phyloP scores from a whole-genome alignment of 2,329 filamentous ascomycete genomes.

The Bipolaris victoriae region DNA sequence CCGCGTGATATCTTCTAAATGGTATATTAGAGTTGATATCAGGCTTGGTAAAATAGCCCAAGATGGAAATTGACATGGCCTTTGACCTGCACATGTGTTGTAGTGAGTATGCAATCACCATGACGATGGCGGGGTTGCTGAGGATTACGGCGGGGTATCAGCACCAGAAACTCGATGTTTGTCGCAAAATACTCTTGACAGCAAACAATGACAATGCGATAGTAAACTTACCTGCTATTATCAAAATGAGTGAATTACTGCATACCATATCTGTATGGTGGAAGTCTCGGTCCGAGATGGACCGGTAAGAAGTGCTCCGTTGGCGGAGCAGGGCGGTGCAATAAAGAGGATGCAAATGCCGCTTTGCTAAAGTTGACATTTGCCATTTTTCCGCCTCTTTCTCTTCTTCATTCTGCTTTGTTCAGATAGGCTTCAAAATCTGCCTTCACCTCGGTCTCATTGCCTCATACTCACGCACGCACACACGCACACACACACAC shows the following conservation, averaged over 20 bases:
- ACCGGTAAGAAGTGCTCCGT: constrained; percentile 22
- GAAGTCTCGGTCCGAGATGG: constrained; percentile 30
- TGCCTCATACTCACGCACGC: background rate
- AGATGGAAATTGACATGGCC: background rate
- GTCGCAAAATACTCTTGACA: constrained; percentile 16
- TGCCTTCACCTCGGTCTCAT: background rate
- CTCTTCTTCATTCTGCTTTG: constrained; percentile 1
- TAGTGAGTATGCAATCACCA: background rate
- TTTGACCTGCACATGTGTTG: background rate
- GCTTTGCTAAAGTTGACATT: constrained; percentile 14
- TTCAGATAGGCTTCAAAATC: background rate
- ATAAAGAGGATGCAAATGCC: constrained; percentile 29
- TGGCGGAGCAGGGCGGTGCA: constrained; percentile 17
- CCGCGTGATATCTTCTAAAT: background rate
- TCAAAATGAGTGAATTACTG: constrained; percentile 20
- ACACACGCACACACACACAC: background rate
- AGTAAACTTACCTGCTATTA: background rate
- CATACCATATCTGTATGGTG: constrained; percentile 2
- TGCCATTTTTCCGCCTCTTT: background rate
- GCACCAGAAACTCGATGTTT: constrained; percentile 6
- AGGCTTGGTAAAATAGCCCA: no score
- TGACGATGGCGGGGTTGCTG: constrained; percentile 15
- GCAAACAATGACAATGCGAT: background rate
- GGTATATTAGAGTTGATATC: no score
- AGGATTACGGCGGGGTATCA: constrained; percentile 10